Evolutionary conservation across 2,329 filamentous ascomycete genomes (phyloP), one percentile per base, ranked within the genome.

Genomic region (Fusarium nurragi): DNA sequence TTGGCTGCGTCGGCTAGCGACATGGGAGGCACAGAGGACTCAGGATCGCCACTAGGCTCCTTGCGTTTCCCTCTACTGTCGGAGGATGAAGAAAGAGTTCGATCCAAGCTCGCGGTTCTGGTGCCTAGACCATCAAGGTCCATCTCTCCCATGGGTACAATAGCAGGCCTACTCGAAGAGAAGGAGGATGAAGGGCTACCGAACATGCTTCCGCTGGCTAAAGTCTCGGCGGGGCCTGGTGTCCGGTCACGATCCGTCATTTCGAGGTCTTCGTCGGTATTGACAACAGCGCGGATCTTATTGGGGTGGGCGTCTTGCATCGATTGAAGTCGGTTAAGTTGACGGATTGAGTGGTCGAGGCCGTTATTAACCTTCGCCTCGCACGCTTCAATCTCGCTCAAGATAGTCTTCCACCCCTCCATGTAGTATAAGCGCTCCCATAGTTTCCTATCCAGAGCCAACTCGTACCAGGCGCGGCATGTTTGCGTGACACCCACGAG

Each of bases 361-460:
- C 77, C 78, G 21, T 80, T 77, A 70, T 85, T 87, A 68, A 85
- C 78, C 38, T 81, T 81, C 39, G 84, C 82, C 75, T 96, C 92
- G 66, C 88, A 93, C 4, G 80, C 77, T 37, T 80, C 79, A 25
- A 97, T 87, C 67, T 93, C 90, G 11, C 81, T 78, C 9, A 79
- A 77, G 63, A 94, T 83, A 8, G 90, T 86, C 65, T 88, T 88
- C 92, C 95, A 99, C 7, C 95, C 95, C 78, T 98, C 94, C 9
- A 88, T 79, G 32, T 89, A 84, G 77, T 97, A 99, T 14, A 97
- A 79, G 14, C 87, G 84, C 74, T 92, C 90, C 95, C 95, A 99
- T 25, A 98, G 80, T 61, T 91, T 90, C 30, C 91, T 87, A 76
- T 99, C 95, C 48, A 93, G 79, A 7, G 94, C 90, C 18, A 95